Base-by-base conservation (phyloP, 805 yeast genomes). In the Isabelozyma rhagii region DNA sequence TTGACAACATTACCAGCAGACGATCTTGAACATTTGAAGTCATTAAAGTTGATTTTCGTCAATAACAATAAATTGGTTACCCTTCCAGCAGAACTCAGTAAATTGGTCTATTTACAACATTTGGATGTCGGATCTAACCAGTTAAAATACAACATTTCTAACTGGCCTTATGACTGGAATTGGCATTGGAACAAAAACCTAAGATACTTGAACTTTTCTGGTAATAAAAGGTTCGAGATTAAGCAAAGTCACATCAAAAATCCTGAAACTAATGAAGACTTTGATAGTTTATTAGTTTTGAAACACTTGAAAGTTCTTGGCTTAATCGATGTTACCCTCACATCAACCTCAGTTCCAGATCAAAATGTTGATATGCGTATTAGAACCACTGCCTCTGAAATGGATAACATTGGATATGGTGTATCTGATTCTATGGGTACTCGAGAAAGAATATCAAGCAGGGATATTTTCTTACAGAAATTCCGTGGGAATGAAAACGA, bases 111-210 rank as follows among this genome's bases (percentile, higher is more conserved):
- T 25, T 70, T 94, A 60, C 80, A 79, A 31, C 85, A 84, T 8
- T 76, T 94, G 38, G 99, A 94, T 69, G 94, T 89, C 14, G 96
- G 97, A 3, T 88, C 96, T 2, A 94, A 94, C 64, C 85, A 84
- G 52, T 74, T 94, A 67, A 88, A 91, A 60, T 94, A 94, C 67
- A 94, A 94, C 59, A 90, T 93, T 49, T 87, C 94, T 3, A 94
- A 94, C 66, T 89, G 91, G 80, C 96, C 94, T 13, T 93, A 89
- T 62, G 99, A 94, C 64, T 94, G 98, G 97, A 94, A 90, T 68
- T 94, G 99, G 99, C 84, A 87, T 58, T 84, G 84, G 74, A 94
- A 94, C 62, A 74, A 79, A 47, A 81, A 83, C 41, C 74, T 94
- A 66, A 82, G 77, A 56, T 91, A 87, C 59, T 78, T 94, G 63